phyloP scores from a whole-genome alignment of 2,329 filamentous ascomycete genomes.

The Helotiales sp. region DNA sequence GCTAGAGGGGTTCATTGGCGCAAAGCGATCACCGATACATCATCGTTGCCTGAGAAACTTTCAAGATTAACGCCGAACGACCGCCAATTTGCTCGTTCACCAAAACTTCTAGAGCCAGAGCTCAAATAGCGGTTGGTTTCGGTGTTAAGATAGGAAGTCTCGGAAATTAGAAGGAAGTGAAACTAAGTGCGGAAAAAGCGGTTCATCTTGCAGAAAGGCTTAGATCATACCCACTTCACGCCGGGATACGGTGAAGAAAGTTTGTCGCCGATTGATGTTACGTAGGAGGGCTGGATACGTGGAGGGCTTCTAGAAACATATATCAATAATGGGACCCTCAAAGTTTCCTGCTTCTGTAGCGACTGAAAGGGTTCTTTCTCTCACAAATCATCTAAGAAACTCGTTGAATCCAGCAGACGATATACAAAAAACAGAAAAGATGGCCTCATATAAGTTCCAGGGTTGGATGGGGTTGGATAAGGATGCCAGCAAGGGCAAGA shows the following conservation, averaged over 20 bases:
- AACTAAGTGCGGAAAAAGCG: constrained; percentile 9
- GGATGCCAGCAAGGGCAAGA: constrained; percentile 35
- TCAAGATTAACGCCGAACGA: background rate
- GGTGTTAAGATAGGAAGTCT: constrained; percentile 15
- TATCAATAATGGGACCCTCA: constrained; percentile 22
- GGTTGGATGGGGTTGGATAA: constrained; percentile 40
- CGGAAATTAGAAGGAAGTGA: background rate
- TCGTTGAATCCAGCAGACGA: constrained; percentile 23
- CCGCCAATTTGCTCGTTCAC: background rate
- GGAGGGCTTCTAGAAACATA: constrained; percentile 7
- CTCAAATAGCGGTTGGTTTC: background rate
- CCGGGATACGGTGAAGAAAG: constrained; percentile 8
- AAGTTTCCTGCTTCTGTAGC: constrained; percentile 21
- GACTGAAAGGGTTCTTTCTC: constrained; percentile 24
- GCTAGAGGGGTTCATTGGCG: background rate
- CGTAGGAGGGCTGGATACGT: constrained; percentile 9
- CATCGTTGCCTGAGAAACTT: background rate
- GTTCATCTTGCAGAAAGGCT: background rate
- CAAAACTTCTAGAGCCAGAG: background rate
- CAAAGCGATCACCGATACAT: background rate
- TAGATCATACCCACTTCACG: background rate
- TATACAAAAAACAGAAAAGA: constrained; percentile 26
- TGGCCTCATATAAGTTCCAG: constrained; percentile 37
- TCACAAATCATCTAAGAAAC: constrained; percentile 29
- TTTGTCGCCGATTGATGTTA: constrained; percentile 15